phyloP scores from a whole-genome alignment of 2,329 filamentous ascomycete species.

The Penicillium rolfsii region DNA sequence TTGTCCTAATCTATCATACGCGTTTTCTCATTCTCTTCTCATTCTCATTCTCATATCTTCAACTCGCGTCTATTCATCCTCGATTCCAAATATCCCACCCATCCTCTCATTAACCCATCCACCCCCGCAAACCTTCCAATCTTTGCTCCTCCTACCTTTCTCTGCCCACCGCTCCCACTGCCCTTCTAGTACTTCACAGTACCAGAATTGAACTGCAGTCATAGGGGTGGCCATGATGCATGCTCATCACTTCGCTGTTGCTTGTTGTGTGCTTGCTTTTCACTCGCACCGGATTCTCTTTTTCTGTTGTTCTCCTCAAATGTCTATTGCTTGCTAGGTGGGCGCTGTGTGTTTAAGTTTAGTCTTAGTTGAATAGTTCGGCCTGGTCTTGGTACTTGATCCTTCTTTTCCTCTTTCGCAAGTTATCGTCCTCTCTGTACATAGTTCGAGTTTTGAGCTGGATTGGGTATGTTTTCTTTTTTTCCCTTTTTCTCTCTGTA shows the following conservation, averaged over 20 bases:
- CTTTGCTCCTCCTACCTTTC: constrained; percentile 8
- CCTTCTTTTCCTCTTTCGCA: not conserved
- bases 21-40: not conserved
- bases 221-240: not conserved
- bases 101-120: not conserved
- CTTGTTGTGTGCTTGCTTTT: constrained; percentile 7
- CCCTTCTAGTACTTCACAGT: not conserved
- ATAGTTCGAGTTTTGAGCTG: constrained; percentile 11
- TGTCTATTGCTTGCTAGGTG: constrained; percentile 5
- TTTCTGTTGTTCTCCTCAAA: too few species aligned
- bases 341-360: constrained; percentile 8
- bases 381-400: not conserved
- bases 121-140: constrained; percentile 10
- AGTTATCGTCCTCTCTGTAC: constrained; percentile 12
- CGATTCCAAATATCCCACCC: constrained; percentile 1
- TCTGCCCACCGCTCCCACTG: not conserved
- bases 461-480: not conserved
- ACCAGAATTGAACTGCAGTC: too few species aligned
- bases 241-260: constrained; percentile 10
- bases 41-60: not conserved
- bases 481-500: constrained; percentile 10
- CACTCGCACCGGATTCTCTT: too few species aligned
- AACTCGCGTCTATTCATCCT: not conserved
- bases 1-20: not conserved
- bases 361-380: not conserved